These are phyloP conservation scores for Globisporangium spiculum DNA, from an alignment of 352 stramenopile species.

Conservation along the genomic window DNA sequence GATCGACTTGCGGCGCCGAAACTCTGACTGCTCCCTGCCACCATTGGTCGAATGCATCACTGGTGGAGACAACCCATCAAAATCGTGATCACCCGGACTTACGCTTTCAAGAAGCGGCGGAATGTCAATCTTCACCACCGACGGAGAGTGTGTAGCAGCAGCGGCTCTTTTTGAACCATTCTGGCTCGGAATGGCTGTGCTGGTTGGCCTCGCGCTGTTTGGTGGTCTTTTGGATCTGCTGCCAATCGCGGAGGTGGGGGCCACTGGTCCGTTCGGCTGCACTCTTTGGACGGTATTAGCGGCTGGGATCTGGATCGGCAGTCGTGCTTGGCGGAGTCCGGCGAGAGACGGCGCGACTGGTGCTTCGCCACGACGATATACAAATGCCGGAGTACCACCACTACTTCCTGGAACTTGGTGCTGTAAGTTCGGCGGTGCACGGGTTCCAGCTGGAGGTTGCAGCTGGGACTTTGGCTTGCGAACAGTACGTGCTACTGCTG, in stretches of 20 bases:
- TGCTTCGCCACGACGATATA: neutral
- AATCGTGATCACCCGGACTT: neutral
- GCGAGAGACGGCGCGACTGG: neutral
- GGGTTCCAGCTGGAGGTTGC: neutral
- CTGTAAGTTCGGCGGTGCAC: neutral
- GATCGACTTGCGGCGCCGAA: slow-evolving; percentile 11
- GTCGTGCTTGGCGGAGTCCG: neutral
- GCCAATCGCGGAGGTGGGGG: neutral
- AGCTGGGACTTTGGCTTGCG: slow-evolving; percentile 6
- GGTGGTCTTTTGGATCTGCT: neutral
- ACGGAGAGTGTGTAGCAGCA: neutral
- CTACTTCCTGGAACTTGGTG: neutral
- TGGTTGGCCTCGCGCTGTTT: neutral
- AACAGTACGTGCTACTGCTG: neutral
- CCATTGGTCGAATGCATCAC: neutral
- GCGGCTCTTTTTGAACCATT: neutral
- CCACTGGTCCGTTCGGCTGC: neutral
- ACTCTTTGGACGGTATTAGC: neutral
- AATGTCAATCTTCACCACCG: slow-evolving; percentile 19
- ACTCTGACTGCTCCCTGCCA: neutral
- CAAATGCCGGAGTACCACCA: neutral
- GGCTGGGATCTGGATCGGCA: neutral
- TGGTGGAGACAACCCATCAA: neutral
- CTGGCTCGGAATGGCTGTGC: neutral
- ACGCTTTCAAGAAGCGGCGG: slow-evolving; percentile 5